Base-by-base conservation (phyloP, 2,329 filamentous ascomycete species). In the Colletotrichum coccodes region DNA sequence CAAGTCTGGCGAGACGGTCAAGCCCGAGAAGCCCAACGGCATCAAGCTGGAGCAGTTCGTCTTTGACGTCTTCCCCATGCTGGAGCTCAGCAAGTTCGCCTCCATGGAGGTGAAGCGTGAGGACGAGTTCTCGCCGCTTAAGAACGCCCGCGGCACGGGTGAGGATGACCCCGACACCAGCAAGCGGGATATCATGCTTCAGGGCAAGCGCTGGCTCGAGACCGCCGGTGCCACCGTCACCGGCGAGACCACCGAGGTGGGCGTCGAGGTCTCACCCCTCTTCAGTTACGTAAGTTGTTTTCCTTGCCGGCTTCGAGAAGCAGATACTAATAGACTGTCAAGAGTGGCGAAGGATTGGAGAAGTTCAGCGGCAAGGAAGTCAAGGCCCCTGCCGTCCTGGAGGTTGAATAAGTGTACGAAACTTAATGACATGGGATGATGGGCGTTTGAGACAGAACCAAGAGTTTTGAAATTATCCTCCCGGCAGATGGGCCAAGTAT, bases 1-100 rank as follows among this genome's bases (percentile, higher is more conserved):
- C 16, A 86, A 92, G 78, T 91, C 87, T 36, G 95, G 94, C 71
- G 91, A 94, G 79, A 89, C 89, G 0, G 85, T 97, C 81, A 97
- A 97, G 87, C 94, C 95, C 3, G 91, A 94, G 80, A 96, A 94
- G 84, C 94, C 96, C 72, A 99, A 99, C 78, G 96, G 96, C 73
- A 95, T 99, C 88, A 99, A 99, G 87, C 89, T 99, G 44, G 96
- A 99, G 87, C 96, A 98, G 82, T 99, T 98, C 76, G 95, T 99
- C 70, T 99, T 99, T 78, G 96, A 99, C 79, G 96, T 97, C 77
- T 99, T 99, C 87, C 95, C 95, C 70, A 88, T 95, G 85, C 86
- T 97, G 60, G 84, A 91, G 21, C 89, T 99, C 72, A 87, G 91
- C 73, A 94, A 97, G 83, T 99, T 99, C 77, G 96, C 95, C 28